Evolutionary conservation across 2,329 filamentous ascomycete species (phyloP).

Genomic region (Gliomastix tumulicola): DNA sequence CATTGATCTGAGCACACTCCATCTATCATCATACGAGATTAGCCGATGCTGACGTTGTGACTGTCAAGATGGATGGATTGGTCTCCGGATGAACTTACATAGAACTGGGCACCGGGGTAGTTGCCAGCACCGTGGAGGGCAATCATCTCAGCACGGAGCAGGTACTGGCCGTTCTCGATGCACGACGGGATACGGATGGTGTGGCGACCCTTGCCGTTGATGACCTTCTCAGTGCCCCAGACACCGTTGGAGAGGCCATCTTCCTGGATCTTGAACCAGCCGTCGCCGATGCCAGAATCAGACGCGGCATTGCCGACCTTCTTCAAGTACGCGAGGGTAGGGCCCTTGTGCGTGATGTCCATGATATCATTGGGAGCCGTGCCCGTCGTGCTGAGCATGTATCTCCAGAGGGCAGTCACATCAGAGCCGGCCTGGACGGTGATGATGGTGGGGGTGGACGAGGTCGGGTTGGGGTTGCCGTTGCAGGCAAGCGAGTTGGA

Average conservation of each 20-base stretch:
- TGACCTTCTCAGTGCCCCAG: conserved; percentile 35
- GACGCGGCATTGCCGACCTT: conserved; percentile 40
- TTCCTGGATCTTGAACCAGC: conserved; percentile 38
- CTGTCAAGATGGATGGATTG: too few relatives aligned
- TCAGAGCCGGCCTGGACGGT: conserved; percentile 40
- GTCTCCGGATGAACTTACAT: conserved; percentile 48
- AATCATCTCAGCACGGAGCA: conserved; percentile 53
- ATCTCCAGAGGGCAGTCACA: conserved; percentile 48
- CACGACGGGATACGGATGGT: conserved; percentile 42
- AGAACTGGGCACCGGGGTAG: conserved; percentile 37
- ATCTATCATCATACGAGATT: too few relatives aligned
- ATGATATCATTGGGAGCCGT: conserved; percentile 44
- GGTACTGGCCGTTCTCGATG: conserved; percentile 49
- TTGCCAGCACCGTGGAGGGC: conserved; percentile 43
- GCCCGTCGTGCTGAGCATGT: conserved; percentile 41
- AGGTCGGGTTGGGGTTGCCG: conserved; percentile 46
- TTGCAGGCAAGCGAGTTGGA: conserved; percentile 50
- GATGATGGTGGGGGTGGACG: conserved; percentile 40
- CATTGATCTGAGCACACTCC: conserved; percentile 30
- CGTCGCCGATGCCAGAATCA: conserved; percentile 30
- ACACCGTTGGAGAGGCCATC: conserved; percentile 30
- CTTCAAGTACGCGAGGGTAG: conserved; percentile 47
- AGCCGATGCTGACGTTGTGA: too few relatives aligned
- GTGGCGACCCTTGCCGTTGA: conserved; percentile 37
- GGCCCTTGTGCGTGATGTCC: conserved; percentile 46